A percentile compares a stretch with the other conserved stretches of the same genome.
phyloP scores from a whole-genome alignment of 2,329 filamentous ascomycete genomes.

The Berkeleyomyces rouxiae region DNA sequence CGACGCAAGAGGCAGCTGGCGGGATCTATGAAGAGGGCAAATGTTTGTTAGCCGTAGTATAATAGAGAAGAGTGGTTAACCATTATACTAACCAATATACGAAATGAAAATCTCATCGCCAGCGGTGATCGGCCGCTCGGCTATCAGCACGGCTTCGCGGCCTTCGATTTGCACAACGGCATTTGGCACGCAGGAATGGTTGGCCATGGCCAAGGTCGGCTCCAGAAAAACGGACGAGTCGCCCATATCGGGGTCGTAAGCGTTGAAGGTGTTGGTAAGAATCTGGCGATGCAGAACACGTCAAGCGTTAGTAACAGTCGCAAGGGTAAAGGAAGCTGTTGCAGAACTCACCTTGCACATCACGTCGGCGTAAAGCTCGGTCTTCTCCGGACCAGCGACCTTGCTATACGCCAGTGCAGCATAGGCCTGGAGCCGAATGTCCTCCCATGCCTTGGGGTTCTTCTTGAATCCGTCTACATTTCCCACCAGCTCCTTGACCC shows the following conservation, averaged over 20 bases:
- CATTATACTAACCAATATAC: constrained; percentile 34
- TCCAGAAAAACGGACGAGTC: constrained; percentile 40
- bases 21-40: constrained; percentile 24
- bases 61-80: background rate
- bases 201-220: constrained; percentile 39
- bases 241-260: constrained; percentile 34
- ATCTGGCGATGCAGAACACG: constrained; percentile 24
- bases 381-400: constrained; percentile 21
- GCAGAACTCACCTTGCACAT: constrained; percentile 33
- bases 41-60: background rate
- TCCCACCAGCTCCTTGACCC: constrained; percentile 28
- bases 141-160: constrained; percentile 33
- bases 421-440: constrained; percentile 32
- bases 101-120: constrained; percentile 44
- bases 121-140: constrained; percentile 30
- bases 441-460: constrained; percentile 25
- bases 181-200: constrained; percentile 47
- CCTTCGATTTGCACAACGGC: constrained; percentile 39
- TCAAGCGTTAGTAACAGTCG: background rate
- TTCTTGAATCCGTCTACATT: constrained; percentile 27
- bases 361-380: constrained; percentile 28
- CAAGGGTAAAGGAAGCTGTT: background rate
- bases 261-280: constrained; percentile 45
- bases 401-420: constrained; percentile 29
- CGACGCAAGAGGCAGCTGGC: constrained; percentile 29